Percentiles rank a stretch among this genome's conserved stretches.
Evolutionary conservation across 1,284 basidiomycete genomes (phyloP).

Genomic region (Cystobasidium slooffiae): DNA sequence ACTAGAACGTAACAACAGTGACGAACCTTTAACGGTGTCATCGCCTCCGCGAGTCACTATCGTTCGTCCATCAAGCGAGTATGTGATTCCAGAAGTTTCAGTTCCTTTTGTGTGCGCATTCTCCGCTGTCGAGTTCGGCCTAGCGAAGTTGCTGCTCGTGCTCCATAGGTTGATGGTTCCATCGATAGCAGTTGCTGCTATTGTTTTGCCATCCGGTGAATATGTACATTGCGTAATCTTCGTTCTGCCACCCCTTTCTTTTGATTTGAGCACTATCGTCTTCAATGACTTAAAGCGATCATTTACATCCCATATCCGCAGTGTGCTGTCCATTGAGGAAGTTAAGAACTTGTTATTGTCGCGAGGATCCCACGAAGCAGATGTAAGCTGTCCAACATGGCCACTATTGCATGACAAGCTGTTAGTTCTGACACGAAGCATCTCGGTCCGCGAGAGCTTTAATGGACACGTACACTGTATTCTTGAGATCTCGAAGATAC

Average conservation of each 20-base stretch:
- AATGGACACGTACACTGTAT: conserved; percentile 73
- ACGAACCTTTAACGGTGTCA: conserved; percentile 88
- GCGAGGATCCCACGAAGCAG: conserved; percentile 89
- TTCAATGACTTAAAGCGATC: conserved; percentile 86
- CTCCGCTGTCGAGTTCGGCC: conserved; percentile 78
- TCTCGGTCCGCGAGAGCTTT: neutral
- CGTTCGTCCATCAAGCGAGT: conserved; percentile 79
- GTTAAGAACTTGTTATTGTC: conserved; percentile 84
- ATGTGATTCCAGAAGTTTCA: conserved; percentile 80
- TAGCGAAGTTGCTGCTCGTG: conserved; percentile 84
- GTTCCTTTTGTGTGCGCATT: conserved; percentile 80
- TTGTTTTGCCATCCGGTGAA: conserved; percentile 78
- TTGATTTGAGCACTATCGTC: conserved; percentile 94
- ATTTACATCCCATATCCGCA: conserved; percentile 89
- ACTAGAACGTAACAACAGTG: conserved; percentile 21
- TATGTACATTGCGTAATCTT: conserved; percentile 76
- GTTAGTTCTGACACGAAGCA: too few species aligned
- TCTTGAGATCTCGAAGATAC: conserved; percentile 97
- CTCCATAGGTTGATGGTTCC: conserved; percentile 93
- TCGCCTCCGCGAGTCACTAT: conserved; percentile 88
- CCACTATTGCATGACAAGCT: conserved; percentile 64
- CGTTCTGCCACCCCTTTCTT: conserved; percentile 91
- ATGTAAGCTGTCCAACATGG: conserved; percentile 87
- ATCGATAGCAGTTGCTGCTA: conserved; percentile 86
- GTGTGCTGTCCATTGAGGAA: conserved; percentile 87